These are phyloP conservation scores for Parmales sp. DNA, from an alignment of 108 stramenopile genomes.

Conservation along the genomic window DNA sequence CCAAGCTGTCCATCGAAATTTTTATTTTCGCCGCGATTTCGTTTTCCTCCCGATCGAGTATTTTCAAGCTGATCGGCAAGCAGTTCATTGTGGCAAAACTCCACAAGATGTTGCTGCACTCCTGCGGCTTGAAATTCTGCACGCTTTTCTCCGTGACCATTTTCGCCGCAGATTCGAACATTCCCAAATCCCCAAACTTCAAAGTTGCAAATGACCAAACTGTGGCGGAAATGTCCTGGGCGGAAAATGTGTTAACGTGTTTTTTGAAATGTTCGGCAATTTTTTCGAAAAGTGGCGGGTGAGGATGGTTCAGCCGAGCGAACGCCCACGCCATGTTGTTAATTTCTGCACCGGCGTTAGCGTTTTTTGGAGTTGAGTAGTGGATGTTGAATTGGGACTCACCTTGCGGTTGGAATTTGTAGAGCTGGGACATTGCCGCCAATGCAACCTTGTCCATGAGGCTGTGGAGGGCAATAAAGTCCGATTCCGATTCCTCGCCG, in stretches of 20 bases:
- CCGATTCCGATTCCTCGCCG: no score
- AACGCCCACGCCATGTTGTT: constrained; percentile 67
- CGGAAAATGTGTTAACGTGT: constrained; percentile 11
- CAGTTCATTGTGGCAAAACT: constrained; percentile 62
- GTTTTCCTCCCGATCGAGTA: constrained; percentile 38
- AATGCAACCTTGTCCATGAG: constrained; percentile 14
- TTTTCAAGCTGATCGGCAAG: constrained; percentile 32
- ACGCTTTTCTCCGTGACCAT: constrained; percentile 37
- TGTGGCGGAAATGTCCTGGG: constrained; percentile 50
- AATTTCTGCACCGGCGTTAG: constrained; percentile 30
- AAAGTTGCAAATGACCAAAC: constrained; percentile 62
- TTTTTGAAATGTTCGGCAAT: background rate
- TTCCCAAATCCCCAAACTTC: constrained; percentile 39
- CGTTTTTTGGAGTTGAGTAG: background rate
- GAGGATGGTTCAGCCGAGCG: constrained; percentile 35
- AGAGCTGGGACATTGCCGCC: constrained; percentile 32
- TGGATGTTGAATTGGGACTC: background rate
- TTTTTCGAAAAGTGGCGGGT: background rate
- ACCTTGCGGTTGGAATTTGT: constrained; percentile 42
- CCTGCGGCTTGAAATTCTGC: constrained; percentile 56
- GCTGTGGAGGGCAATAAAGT: no score
- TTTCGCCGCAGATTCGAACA: constrained; percentile 43
- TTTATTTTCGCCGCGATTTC: background rate
- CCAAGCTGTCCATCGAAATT: constrained; percentile 13
- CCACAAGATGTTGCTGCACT: constrained; percentile 60